phyloP scores from a whole-genome alignment of 768 basidiomycete genomes.

The Termitomyces sp. region DNA sequence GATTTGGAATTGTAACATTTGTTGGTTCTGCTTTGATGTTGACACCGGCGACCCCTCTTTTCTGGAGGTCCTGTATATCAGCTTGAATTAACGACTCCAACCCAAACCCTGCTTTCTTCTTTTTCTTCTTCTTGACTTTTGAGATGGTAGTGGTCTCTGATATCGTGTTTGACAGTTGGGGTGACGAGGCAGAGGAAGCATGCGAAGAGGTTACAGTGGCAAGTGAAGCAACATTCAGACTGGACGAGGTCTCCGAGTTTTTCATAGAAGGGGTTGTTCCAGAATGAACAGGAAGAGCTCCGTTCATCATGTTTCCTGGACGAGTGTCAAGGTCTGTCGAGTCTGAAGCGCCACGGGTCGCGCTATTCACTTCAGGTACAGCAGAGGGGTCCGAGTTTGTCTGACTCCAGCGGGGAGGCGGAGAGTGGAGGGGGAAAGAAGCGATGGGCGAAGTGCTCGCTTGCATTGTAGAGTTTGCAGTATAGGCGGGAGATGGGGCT shows the following conservation, averaged over 20 bases:
- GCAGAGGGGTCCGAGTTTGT: background rate
- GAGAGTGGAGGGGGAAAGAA: background rate
- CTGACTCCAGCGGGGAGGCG: background rate
- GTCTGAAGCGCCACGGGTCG: background rate
- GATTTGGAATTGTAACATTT: background rate
- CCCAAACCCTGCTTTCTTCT: conserved; percentile 9
- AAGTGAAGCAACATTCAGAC: background rate
- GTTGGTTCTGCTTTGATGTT: conserved; percentile 5
- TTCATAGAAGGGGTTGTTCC: background rate
- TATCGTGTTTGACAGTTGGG: background rate
- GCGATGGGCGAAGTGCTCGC: conserved; percentile 15
- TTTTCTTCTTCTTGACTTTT: conserved; percentile 9
- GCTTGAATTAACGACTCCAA: conserved; percentile 12
- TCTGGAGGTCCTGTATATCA: conserved; percentile 16
- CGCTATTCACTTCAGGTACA: background rate
- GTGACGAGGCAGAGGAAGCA: background rate
- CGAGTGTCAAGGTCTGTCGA: background rate
- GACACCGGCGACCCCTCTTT: conserved; percentile 2
- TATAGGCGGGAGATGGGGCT: background rate
- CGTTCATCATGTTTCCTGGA: background rate
- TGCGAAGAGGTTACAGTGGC: no score
- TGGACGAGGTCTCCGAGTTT: background rate
- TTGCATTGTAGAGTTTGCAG: conserved; percentile 10
- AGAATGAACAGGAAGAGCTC: background rate
- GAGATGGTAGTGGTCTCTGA: background rate